Base-by-base conservation (phyloP, 768 basidiomycete genomes). In the Hydnomerulius pinastri region DNA sequence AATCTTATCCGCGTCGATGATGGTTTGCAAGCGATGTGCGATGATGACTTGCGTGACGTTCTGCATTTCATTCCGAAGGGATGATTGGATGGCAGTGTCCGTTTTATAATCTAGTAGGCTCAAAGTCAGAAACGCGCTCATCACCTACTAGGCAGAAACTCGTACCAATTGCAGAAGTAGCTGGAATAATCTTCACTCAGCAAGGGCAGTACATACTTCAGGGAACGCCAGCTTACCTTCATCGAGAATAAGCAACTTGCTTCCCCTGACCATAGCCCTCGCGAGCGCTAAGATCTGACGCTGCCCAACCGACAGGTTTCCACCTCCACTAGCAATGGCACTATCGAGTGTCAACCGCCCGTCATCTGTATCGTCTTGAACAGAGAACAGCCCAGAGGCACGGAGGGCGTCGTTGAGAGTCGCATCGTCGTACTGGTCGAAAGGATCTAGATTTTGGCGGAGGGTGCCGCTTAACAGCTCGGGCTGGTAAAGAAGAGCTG, bases 1-100 rank as follows among this genome's bases (percentile, higher is more conserved):
- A 41, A 84, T 79, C 54, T 79, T 78, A 62, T 85, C 82, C 3
- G 80, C 77, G 50, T 83, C 81, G 70, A 82, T 80, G 51, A 84
- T 78, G 9, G 78, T 82, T 48, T 76, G 73, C 13, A 79, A 60
- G 9, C 83, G 73, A 61, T 84, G 81, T 0, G 83, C 83, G 25
- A 85, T 74, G 10, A 80, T 83, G 27, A 85, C 65, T n/a, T 84
- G 63, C 0, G 82, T 83, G 1, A 73, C 73, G 43, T 75, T 73
- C 18, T 62, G 64, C 9, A 79, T 62, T 52, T 74, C 73, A 25
- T 70, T 68, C 15, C 82, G 70, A 38, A 85, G 74, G 2, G 80
- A 78, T 8, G 67, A 65, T 62, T 85, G 83, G 50, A 85, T 83
- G 47, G 77, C 62, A 0, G 72, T 59, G 57, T 85, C 83, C 0